phyloP scores from a whole-genome alignment of 495 filamentous ascomycete species.

The Hypoxylon subgilvum region DNA sequence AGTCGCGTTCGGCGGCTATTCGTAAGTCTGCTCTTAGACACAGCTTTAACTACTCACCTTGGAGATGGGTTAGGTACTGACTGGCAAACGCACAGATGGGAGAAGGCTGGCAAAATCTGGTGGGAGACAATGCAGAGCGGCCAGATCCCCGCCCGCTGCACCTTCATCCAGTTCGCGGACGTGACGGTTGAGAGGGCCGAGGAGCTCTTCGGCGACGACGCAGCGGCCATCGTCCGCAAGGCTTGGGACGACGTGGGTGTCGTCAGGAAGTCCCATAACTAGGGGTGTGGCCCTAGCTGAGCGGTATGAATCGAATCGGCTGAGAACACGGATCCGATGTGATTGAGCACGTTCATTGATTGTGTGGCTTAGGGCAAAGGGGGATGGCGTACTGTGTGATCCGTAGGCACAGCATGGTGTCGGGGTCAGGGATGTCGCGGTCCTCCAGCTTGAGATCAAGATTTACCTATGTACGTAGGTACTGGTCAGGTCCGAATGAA shows the following conservation, averaged over 20 bases:
- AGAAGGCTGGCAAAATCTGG: conserved; percentile 59
- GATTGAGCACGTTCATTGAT: too few relatives aligned
- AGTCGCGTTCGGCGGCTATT: conserved; percentile 54
- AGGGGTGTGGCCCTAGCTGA: conserved; percentile 4
- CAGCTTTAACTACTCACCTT: too few relatives aligned
- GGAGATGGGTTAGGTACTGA: too few relatives aligned
- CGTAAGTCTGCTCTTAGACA: conserved; percentile 29
- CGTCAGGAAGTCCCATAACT: conserved; percentile 29
- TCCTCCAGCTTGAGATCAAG: too few relatives aligned
- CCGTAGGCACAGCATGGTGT: too few relatives aligned
- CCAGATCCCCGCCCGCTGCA: conserved; percentile 43
- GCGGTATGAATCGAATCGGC: not conserved
- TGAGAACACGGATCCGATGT: not conserved
- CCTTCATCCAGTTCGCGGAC: conserved; percentile 52
- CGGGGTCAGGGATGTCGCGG: too few relatives aligned
- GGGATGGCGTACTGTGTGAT: too few relatives aligned
- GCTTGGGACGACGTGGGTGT: conserved; percentile 53
- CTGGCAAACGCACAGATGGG: conserved; percentile 50
- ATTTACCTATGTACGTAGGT: too few relatives aligned
- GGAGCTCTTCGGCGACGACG: conserved; percentile 46
- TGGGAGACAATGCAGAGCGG: conserved; percentile 54
- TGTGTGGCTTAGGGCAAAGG: too few relatives aligned
- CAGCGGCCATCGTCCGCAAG: conserved; percentile 43
- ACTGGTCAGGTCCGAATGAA: too few relatives aligned
- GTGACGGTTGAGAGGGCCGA: conserved; percentile 49